phyloP scores from a whole-genome alignment of 2,329 filamentous ascomycete species.

The Sclerotinia spermophila region DNA sequence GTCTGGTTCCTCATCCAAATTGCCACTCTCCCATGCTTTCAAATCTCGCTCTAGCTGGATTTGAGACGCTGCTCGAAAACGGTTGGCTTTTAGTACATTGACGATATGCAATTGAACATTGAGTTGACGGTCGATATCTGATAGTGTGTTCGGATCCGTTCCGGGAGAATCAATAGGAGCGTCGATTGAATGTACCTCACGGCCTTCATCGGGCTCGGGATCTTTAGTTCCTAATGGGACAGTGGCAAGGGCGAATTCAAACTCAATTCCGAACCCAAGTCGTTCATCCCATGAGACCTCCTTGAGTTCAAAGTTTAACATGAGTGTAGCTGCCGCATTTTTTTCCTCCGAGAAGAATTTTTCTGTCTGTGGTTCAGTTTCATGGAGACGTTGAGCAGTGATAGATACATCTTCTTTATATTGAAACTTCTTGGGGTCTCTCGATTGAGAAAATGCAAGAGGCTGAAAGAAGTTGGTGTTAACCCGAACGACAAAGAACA shows the following conservation, averaged over 20 bases:
- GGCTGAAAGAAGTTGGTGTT: background rate
- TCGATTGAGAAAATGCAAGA: background rate
- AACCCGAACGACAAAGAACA: background rate
- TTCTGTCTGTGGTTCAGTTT: background rate
- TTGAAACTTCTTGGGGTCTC: background rate
- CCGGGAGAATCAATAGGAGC: background rate
- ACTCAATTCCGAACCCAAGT: conserved; percentile 29
- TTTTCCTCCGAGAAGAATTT: background rate
- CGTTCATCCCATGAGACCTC: conserved; percentile 5
- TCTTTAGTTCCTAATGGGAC: conserved; percentile 12
- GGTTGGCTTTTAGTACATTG: background rate
- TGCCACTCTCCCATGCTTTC: background rate
- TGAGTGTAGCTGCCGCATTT: background rate
- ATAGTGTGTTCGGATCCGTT: background rate
- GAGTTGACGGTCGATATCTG: conserved; percentile 1
- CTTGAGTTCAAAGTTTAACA: conserved; percentile 5
- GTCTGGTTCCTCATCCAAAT: background rate
- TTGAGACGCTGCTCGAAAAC: conserved; percentile 13
- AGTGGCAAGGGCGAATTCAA: conserved; percentile 27
- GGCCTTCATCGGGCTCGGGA: conserved; percentile 16
- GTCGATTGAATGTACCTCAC: conserved; percentile 12
- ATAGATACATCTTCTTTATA: background rate
- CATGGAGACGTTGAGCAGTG: background rate
- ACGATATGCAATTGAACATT: conserved; percentile 16
- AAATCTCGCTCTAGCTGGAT: background rate